Evolutionary conservation across 768 basidiomycete species (phyloP).

Genomic region (Auricularia sp.): DNA sequence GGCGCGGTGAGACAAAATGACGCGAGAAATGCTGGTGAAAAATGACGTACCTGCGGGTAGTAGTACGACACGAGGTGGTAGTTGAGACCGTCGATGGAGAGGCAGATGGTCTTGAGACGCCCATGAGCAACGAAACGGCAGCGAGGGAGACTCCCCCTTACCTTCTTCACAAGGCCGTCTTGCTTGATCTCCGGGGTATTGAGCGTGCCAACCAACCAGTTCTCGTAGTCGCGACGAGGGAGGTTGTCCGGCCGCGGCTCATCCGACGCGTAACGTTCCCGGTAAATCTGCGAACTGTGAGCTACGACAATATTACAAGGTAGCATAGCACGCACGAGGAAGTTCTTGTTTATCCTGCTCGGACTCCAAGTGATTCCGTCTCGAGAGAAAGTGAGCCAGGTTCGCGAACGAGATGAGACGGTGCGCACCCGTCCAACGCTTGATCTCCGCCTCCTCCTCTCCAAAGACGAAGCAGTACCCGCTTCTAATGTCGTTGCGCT

Average conservation of each 20-base stretch:
- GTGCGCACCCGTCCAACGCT: constrained; percentile 25
- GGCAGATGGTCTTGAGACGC: constrained; percentile 21
- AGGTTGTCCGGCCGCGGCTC: neutral
- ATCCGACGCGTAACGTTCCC: constrained; percentile 12
- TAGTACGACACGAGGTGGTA: constrained; percentile 32
- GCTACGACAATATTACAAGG: neutral
- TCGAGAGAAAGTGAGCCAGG: neutral
- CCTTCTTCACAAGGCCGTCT: constrained; percentile 34
- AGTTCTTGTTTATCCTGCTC: constrained; percentile 29
- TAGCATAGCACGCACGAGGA: constrained; percentile 21
- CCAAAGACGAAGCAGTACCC: constrained; percentile 33
- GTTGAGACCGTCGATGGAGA: constrained; percentile 23
- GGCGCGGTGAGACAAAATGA: neutral
- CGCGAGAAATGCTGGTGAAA: constrained; percentile 18
- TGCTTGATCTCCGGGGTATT: constrained; percentile 28
- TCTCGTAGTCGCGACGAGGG: constrained; percentile 20
- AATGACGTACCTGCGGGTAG: constrained; percentile 26
- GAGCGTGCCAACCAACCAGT: constrained; percentile 30
- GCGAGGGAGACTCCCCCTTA: constrained; percentile 11
- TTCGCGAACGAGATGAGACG: neutral
- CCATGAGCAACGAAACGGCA: neutral
- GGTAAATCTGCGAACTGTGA: constrained; percentile 20
- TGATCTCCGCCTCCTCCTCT: constrained; percentile 32
- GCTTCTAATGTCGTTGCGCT: constrained; percentile 22
- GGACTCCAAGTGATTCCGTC: constrained; percentile 31